Percentiles rank a stretch among this genome's conserved stretches.
Conservation (phyloP, 352 stramenopile species). For the Pythium chondricola region DNA sequence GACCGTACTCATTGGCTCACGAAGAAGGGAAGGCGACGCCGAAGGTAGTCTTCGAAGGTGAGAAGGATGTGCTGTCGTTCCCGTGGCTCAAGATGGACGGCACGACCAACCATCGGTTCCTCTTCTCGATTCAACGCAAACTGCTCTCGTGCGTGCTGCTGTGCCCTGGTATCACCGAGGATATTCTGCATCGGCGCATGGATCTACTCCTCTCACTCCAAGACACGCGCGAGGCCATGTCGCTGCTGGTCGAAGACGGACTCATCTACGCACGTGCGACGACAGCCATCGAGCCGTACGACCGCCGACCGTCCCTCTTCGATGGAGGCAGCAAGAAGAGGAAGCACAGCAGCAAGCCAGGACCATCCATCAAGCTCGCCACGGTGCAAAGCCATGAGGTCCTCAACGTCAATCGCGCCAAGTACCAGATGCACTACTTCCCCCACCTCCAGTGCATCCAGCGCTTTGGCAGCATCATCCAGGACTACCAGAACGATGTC, state of each 20-base stretch:
- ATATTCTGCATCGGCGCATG: slow-evolving; percentile 43
- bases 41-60: slow-evolving; percentile 60
- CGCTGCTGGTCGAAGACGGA: slow-evolving; percentile 62
- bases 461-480: slow-evolving; percentile 67
- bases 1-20: slow-evolving; percentile 49
- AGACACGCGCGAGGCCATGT: slow-evolving; percentile 64
- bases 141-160: slow-evolving; percentile 49
- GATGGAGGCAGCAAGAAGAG: slow-evolving; percentile 8
- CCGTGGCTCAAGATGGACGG: slow-evolving; percentile 83
- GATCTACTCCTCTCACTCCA: slow-evolving; percentile 61
- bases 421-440: slow-evolving; percentile 64
- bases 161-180: slow-evolving; percentile 53
- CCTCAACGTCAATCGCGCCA: slow-evolving; percentile 38
- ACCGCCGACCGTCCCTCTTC: slow-evolving; percentile 26
- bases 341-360: background rate
- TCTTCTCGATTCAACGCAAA: slow-evolving; percentile 76
- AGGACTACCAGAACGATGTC: slow-evolving; percentile 62
- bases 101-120: slow-evolving; percentile 61
- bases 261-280: slow-evolving; percentile 56
- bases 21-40: slow-evolving; percentile 2
- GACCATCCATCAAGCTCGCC: slow-evolving; percentile 3
- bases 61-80: slow-evolving; percentile 72
- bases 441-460: slow-evolving; percentile 75
- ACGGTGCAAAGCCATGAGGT: slow-evolving; percentile 10
- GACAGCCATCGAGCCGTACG: background rate